Conservation (phyloP, 768 basidiomycete species). For the Tricholomella constricta region DNA sequence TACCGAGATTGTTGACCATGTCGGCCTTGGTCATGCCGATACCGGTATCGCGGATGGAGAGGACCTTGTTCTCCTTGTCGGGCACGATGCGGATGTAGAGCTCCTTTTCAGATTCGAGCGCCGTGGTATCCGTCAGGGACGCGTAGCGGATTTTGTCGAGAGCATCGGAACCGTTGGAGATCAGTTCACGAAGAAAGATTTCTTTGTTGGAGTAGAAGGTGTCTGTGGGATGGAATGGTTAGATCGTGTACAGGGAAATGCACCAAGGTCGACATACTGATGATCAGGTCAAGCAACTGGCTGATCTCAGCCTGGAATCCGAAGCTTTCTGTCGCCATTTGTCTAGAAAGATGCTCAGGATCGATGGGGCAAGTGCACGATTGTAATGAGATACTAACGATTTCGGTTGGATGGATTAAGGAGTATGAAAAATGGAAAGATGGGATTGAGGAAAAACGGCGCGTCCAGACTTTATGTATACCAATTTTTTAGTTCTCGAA, state of each 20-base stretch:
- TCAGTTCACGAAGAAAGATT: slow-evolving; percentile 98
- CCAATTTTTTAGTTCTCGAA: slow-evolving; percentile 48
- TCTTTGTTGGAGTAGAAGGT: slow-evolving; percentile 99
- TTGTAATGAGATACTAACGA: slow-evolving; percentile 12
- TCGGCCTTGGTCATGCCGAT: slow-evolving; percentile 99
- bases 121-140: slow-evolving; percentile 90
- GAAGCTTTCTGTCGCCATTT: slow-evolving; percentile 84
- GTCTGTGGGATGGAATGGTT: slow-evolving; percentile 48
- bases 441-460: slow-evolving; percentile 25
- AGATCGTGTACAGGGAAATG: slow-evolving; percentile 2
- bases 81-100: slow-evolving; percentile 93
- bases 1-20: slow-evolving; percentile 98
- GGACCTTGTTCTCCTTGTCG: slow-evolving; percentile 93
- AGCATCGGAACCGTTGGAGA: slow-evolving; percentile 97
- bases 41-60: slow-evolving; percentile 93
- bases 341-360: slow-evolving; percentile 16
- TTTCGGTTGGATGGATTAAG: slow-evolving; percentile 20
- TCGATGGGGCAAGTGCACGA: slow-evolving; percentile 1
- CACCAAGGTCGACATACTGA: slow-evolving; percentile 62
- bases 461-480: slow-evolving; percentile 37
- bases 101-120: slow-evolving; percentile 89
- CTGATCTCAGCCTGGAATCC: slow-evolving; percentile 99
- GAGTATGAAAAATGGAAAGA: slow-evolving; percentile 22
- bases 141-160: slow-evolving; percentile 99
- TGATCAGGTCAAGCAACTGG: slow-evolving; percentile 97